Evolutionary conservation across 108 stramenopile genomes (phyloP).

Genomic region (Skeletonema tropicum): DNA sequence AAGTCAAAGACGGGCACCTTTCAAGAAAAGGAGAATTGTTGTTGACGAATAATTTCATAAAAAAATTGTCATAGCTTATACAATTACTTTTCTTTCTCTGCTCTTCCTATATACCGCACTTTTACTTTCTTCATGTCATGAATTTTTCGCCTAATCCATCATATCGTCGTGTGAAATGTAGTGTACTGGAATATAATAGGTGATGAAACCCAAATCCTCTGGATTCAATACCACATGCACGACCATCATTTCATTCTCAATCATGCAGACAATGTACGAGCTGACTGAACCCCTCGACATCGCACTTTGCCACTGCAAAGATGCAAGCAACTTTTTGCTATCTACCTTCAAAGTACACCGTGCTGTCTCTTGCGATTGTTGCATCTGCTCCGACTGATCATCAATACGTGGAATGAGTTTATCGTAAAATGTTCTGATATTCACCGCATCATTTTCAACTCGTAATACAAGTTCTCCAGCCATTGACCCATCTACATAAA

Average conservation of each 20-base stretch:
- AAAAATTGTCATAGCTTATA: neutral
- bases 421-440: slow-evolving; percentile 58
- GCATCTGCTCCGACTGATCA: slow-evolving; percentile 18
- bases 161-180: slow-evolving; percentile 46
- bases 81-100: neutral
- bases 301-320: slow-evolving; percentile 83
- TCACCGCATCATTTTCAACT: slow-evolving; percentile 55
- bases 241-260: slow-evolving; percentile 85
- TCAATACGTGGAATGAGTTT: slow-evolving; percentile 47
- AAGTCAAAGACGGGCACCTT: neutral
- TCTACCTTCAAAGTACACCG: slow-evolving; percentile 83
- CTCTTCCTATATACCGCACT: neutral
- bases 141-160: slow-evolving; percentile 10
- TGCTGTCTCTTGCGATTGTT: slow-evolving; percentile 9
- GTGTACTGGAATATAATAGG: slow-evolving; percentile 85
- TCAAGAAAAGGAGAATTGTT: neutral
- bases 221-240: slow-evolving; percentile 78
- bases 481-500: slow-evolving; percentile 63
- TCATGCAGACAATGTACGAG: slow-evolving; percentile 79
- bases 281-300: slow-evolving; percentile 53
- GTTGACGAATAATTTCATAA: neutral
- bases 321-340: slow-evolving; percentile 69
- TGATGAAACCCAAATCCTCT: slow-evolving; percentile 74
- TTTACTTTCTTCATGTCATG: neutral
- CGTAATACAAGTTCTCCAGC: slow-evolving; percentile 51